A percentile compares a stretch with the other conserved stretches of the same genome.
These are phyloP conservation scores for Meyerozyma sp. DNA, from an alignment of 1,139 yeast species.

Conservation along the genomic window DNA sequence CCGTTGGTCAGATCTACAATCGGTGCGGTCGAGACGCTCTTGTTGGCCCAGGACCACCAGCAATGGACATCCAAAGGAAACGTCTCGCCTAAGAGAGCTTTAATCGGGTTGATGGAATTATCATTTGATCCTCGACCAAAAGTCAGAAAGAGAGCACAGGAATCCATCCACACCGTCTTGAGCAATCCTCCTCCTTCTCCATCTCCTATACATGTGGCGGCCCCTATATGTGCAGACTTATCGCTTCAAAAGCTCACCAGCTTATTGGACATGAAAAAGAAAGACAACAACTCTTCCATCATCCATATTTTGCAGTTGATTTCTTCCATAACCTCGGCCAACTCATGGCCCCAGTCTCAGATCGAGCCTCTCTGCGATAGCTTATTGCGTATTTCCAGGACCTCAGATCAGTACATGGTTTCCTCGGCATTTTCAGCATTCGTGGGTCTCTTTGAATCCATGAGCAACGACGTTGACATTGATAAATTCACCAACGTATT, in stretches of 20 bases:
- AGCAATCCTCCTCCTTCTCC: conserved; percentile 79
- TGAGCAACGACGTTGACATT: conserved; percentile 57
- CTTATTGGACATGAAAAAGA: conserved; percentile 37
- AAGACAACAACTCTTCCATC: conserved; percentile 46
- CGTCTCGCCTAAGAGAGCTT: conserved; percentile 76
- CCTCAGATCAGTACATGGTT: conserved; percentile 79
- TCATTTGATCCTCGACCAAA: conserved; percentile 90
- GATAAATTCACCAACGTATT: conserved; percentile 62
- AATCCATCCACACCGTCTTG: conserved; percentile 64
- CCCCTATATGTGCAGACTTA: conserved; percentile 62
- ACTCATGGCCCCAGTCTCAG: conserved; percentile 74
- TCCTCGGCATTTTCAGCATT: conserved; percentile 81
- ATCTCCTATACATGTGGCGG: conserved; percentile 69
- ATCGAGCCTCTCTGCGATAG: conserved; percentile 73
- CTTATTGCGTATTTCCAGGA: conserved; percentile 68
- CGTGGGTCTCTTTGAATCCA: conserved; percentile 77
- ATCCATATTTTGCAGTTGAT: conserved; percentile 78
- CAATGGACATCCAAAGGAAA: conserved; percentile 59
- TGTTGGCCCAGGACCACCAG: conserved; percentile 73
- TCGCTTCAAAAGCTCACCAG: conserved; percentile 51
- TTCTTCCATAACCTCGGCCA: conserved; percentile 61
- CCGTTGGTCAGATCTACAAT: conserved; percentile 78
- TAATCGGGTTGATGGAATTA: conserved; percentile 74
- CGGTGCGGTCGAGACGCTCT: conserved; percentile 76
- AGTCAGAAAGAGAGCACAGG: conserved; percentile 92